Evolutionary conservation across 768 basidiomycete species (phyloP), one percentile per base, ranked within the genome.

Genomic region (Leucocoprinus sp.): DNA sequence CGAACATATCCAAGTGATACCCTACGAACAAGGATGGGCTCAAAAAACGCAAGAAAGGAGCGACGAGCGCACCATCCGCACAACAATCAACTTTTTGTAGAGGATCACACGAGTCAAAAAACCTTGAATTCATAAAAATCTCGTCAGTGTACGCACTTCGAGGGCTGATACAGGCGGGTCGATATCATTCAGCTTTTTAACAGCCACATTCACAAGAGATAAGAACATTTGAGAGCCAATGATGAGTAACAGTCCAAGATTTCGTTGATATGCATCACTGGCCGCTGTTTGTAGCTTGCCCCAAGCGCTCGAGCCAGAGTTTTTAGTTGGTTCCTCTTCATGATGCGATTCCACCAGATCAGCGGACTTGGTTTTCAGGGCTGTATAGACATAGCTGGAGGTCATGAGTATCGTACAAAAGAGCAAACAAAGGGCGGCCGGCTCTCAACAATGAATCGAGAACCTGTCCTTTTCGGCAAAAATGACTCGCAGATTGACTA

Each of bases 131-230:
- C 9, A 33, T 11, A 21, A 4, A 6, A 36, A 14, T 17, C 2
- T 19, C n/a, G n/a, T n/a, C n/a, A n/a, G n/a, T n/a, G 29, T 21
- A 36, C 48, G 14, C 37, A 56, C 58, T 52, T 59, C 48, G 18
- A 59, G 35, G 2, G 56, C 50, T 7, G 54, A 52, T 8, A 57
- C 52, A 15, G 54, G 58, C 8, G 56, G 55, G 38, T 59, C 56
- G 11, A 57, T 57, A 7, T 41, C 35, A 40, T 57, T 54, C 29
- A 59, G 31, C 31, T 51, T 52, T 48, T 59, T 59, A 14, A 56
- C 58, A 14, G 54, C 42, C 7, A 52, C 37, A 42, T 57, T 54
- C 52, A 59, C 52, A 23, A 56, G 27, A n/a, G 56, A 42, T 36
- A 56, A 39, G 44, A 57, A 59, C 23, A 49, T 26, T 37, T 57